Evolutionary conservation across 2,329 filamentous ascomycete species (phyloP).

Genomic region (Penicillium sp.): DNA sequence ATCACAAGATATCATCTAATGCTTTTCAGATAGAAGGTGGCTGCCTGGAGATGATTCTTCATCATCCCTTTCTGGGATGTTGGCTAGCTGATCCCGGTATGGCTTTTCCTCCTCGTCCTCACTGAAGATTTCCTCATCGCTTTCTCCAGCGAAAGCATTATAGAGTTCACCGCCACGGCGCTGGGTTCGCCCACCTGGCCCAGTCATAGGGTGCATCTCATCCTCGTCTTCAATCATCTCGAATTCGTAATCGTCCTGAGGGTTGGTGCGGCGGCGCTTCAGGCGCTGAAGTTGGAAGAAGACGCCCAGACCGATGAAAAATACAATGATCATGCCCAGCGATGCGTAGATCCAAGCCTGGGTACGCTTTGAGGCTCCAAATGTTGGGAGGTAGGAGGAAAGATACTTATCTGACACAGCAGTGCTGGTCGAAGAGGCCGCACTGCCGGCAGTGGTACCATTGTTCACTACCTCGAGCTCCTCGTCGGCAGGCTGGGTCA

Average conservation of each 20-base stretch:
- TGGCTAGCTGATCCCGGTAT: slow-evolving; percentile 33
- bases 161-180: slow-evolving; percentile 84
- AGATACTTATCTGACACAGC: slow-evolving; percentile 59
- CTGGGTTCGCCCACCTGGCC: slow-evolving; percentile 53
- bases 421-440: slow-evolving; percentile 32
- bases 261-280: slow-evolving; percentile 70
- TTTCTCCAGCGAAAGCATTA: slow-evolving; percentile 93
- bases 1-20: slow-evolving; percentile 8
- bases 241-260: slow-evolving; percentile 87
- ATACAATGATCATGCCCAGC: slow-evolving; percentile 77
- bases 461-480: slow-evolving; percentile 25
- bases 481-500: slow-evolving; percentile 17
- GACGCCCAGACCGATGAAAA: slow-evolving; percentile 76
- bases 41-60: slow-evolving; percentile 16
- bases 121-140: slow-evolving; percentile 68
- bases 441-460: slow-evolving; percentile 28
- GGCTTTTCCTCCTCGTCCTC: slow-evolving; percentile 43
- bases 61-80: slow-evolving; percentile 23
- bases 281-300: slow-evolving; percentile 81
- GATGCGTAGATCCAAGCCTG: slow-evolving; percentile 94
- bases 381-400: slow-evolving; percentile 85
- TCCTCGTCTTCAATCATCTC: slow-evolving; percentile 87
- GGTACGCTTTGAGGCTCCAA: slow-evolving; percentile 81
- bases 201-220: slow-evolving; percentile 42
- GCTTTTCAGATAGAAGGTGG: slow-evolving; percentile 20